Conservation (phyloP, 2,329 filamentous ascomycete genomes). For the Phialocephala subalpina region DNA sequence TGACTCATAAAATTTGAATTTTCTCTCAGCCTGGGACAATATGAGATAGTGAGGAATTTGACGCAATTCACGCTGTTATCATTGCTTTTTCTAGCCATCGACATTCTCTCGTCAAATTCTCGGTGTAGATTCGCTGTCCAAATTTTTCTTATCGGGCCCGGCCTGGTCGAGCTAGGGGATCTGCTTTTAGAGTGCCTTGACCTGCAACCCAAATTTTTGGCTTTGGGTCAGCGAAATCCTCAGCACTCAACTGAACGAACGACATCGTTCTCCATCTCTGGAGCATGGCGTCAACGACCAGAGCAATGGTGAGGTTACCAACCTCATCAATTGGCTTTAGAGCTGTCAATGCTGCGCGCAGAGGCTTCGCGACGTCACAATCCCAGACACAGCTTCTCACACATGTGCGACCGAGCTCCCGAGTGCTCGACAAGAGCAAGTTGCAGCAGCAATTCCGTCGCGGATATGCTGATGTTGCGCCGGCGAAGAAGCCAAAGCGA, state of each 20-base stretch:
- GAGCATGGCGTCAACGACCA: slow-evolving; percentile 43
- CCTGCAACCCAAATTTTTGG: slow-evolving; percentile 12
- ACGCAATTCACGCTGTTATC: background rate
- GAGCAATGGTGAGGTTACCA: slow-evolving; percentile 43
- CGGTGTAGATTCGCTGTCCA: background rate
- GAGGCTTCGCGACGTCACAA: slow-evolving; percentile 39
- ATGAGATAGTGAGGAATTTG: slow-evolving; percentile 16
- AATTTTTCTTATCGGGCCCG: background rate
- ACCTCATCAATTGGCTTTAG: slow-evolving; percentile 42
- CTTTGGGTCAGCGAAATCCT: slow-evolving; percentile 15
- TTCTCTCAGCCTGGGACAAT: background rate
- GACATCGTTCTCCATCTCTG: slow-evolving; percentile 27
- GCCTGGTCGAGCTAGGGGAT: background rate
- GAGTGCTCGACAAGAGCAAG: slow-evolving; percentile 35
- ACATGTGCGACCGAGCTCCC: slow-evolving; percentile 38
- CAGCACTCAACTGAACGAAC: slow-evolving; percentile 8
- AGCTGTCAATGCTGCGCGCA: slow-evolving; percentile 33
- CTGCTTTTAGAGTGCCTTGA: background rate
- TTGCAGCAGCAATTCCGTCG: slow-evolving; percentile 52
- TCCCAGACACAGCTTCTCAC: slow-evolving; percentile 33
- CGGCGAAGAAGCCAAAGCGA: slow-evolving; percentile 61
- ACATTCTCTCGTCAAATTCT: background rate
- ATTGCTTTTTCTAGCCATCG: background rate
- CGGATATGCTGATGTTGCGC: slow-evolving; percentile 50
- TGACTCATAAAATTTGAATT: slow-evolving; percentile 15